Evolutionary conservation across 2,329 filamentous ascomycete species (phyloP).

Genomic region (Colletotrichum cereale): DNA sequence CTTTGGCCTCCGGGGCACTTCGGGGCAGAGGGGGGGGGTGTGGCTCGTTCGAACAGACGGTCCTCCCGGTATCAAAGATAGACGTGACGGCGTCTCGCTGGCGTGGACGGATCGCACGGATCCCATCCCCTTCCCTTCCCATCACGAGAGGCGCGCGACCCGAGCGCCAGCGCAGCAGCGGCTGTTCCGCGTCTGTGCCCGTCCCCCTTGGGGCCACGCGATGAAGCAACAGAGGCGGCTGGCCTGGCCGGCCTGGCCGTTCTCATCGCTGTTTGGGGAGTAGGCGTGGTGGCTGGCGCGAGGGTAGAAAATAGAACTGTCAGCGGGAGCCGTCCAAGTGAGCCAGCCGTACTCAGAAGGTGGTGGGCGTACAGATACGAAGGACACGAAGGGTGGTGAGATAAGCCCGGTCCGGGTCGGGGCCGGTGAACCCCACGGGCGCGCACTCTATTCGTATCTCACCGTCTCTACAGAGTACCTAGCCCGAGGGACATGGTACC

Average conservation of each 20-base stretch:
- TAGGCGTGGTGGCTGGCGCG: constrained; percentile 15
- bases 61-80: constrained; percentile 5
- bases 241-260: neutral
- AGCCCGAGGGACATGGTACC: neutral
- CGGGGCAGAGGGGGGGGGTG: neutral
- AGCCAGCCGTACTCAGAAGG: neutral
- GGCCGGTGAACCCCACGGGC: neutral
- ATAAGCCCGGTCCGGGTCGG: constrained; percentile 7
- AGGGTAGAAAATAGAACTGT: constrained; percentile 22
- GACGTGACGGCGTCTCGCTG: constrained; percentile 5
- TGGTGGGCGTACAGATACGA: constrained; percentile 3
- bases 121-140: neutral
- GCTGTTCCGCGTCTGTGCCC: neutral
- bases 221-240: neutral
- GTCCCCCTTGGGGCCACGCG: too few species aligned
- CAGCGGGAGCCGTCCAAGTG: neutral
- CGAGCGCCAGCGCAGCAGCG: constrained; percentile 3
- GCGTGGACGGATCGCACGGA: constrained; percentile 6
- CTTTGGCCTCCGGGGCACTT: neutral
- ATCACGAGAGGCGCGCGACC: neutral
- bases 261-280: neutral
- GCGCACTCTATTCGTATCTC: neutral
- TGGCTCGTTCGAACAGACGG: neutral
- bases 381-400: neutral
- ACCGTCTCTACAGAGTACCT: too few species aligned